Percentiles rank a stretch among this genome's conserved stretches.
Conservation (phyloP, 768 basidiomycete species). For the Boletus pseudopeckii region DNA sequence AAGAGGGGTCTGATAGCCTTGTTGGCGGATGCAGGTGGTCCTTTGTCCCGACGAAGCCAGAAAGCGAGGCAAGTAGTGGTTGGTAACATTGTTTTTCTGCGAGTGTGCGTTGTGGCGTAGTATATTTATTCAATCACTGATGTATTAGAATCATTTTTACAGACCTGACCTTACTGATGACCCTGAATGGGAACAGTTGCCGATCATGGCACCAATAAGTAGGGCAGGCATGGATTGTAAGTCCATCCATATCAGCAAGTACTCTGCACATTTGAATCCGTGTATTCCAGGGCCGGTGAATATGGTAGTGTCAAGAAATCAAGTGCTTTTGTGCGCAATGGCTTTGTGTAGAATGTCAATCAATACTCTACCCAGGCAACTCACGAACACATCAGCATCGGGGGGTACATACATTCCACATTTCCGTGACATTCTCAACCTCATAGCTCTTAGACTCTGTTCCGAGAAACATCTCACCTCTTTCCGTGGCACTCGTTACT, state of each 20-base stretch:
- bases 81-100: constrained; percentile 50
- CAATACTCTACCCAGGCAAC: constrained; percentile 42
- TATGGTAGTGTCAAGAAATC: constrained; percentile 56
- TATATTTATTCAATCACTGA: not conserved
- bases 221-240: constrained; percentile 50
- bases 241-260: constrained; percentile 13
- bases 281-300: constrained; percentile 52
- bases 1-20: constrained; percentile 43
- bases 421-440: constrained; percentile 2
- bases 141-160: not conserved
- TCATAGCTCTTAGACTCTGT: constrained; percentile 29
- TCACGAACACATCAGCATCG: constrained; percentile 4
- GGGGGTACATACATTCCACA: constrained; percentile 15
- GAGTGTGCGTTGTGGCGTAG: constrained; percentile 39
- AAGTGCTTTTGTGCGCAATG: constrained; percentile 50
- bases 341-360: constrained; percentile 44
- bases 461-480: constrained; percentile 22
- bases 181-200: constrained; percentile 46
- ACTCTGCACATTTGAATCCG: not conserved
- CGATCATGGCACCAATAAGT: constrained; percentile 42
- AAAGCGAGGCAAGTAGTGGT: constrained; percentile 40
- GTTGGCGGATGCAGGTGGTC: constrained; percentile 46
- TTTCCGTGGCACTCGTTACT: constrained; percentile 26
- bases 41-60: constrained; percentile 30
- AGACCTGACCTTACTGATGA: constrained; percentile 56